phyloP scores from a whole-genome alignment of 352 stramenopile species.

The Thalassiosira exigua region DNA sequence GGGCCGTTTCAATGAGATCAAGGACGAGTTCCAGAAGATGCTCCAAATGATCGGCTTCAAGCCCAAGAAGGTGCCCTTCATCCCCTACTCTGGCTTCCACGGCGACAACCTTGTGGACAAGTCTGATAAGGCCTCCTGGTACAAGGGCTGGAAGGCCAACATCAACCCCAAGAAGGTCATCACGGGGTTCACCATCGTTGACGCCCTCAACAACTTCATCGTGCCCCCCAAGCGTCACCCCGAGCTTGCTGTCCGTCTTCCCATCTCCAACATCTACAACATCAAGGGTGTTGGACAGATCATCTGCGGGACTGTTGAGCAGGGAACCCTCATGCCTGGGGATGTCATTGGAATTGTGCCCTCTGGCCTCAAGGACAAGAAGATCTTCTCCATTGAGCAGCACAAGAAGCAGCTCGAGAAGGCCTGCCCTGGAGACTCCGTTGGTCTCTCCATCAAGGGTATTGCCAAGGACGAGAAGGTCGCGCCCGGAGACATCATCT shows the following conservation, averaged over 20 bases:
- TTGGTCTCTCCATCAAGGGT: slow-evolving; percentile 88
- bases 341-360: slow-evolving; percentile 85
- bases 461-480: slow-evolving; percentile 87
- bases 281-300: slow-evolving; percentile 89
- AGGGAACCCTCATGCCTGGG: slow-evolving; percentile 82
- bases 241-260: slow-evolving; percentile 71
- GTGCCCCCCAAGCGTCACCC: slow-evolving; percentile 69
- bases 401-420: slow-evolving; percentile 86
- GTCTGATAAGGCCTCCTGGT: slow-evolving; percentile 85
- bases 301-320: slow-evolving; percentile 85
- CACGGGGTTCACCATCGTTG: slow-evolving; percentile 78
- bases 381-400: slow-evolving; percentile 87
- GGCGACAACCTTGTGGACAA: slow-evolving; percentile 87
- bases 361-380: slow-evolving; percentile 80
- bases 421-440: slow-evolving; percentile 85
- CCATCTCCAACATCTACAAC: slow-evolving; percentile 88
- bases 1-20: slow-evolving; percentile 87
- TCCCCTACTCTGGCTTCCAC: slow-evolving; percentile 87
- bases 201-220: slow-evolving; percentile 86
- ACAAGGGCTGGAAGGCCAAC: slow-evolving; percentile 85
- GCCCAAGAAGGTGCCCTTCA: slow-evolving; percentile 85
- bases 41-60: slow-evolving; percentile 87
- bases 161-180: slow-evolving; percentile 80
- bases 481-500: slow-evolving; percentile 81
- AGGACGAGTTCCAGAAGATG: slow-evolving; percentile 87